Base-by-base conservation (phyloP, 192 early-diverging fungal genomes). In the Coemansia sp. region DNA sequence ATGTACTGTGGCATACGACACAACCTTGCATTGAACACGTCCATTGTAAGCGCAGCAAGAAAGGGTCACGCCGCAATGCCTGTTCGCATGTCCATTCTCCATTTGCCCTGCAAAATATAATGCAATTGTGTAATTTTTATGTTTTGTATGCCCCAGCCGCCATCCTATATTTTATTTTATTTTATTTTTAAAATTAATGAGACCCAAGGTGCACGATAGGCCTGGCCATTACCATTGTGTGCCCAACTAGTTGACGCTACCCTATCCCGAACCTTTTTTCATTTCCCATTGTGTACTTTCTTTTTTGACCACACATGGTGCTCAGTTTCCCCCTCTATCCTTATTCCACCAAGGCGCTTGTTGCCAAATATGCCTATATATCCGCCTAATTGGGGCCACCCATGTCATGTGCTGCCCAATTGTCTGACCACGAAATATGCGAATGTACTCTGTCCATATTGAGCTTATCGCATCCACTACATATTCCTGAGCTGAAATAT, bases 1-100 rank as follows among this genome's bases (percentile, higher is more conserved):
- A 46, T 38, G 59, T 38, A 62, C 60, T 69, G 67, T 69, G 46
- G 38, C 46, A 69, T 69, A 59, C 60, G 44, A 48, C 59, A 62
- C 60, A 59, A 31, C 36, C 37, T 46, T 69, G 67, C 59, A 61
- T 69, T 38, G 58, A 69, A 59, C 15, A 31, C n/a, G 17, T 23
- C n/a, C 36, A 61, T 61, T 61, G 59, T 61, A 19, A 7, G 19
- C 31, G 67, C 58, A 36, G 58, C 57, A 34, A 48, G 58, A 25
- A 29, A 29, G 37, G 36, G 61, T 42, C 61, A 45, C 63, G 44
- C 46, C 42, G 53, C 53, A 61, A 61, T 61, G 14, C 29, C 7
- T 45, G 31, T 60, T 67, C 51, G 34, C 50, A 21, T 53, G 25
- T 25, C n/a, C 23, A 37, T 50, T 39, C 23, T 55, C 36, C 23